Conservation (phyloP, 495 filamentous ascomycete genomes). For the Xylaria intraflava region DNA sequence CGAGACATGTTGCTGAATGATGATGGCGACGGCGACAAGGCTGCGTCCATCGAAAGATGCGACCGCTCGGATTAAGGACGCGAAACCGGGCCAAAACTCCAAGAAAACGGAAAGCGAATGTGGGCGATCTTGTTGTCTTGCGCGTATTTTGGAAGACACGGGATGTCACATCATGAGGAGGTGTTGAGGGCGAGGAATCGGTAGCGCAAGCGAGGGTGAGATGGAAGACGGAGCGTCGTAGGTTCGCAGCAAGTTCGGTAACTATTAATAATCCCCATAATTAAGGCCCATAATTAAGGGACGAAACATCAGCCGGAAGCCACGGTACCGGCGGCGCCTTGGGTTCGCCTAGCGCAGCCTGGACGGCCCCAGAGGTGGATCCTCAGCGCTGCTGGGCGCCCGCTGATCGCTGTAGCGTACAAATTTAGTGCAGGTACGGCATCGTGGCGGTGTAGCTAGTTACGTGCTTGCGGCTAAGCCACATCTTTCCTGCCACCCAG, state of each 20-base stretch:
- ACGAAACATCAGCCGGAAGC: no score
- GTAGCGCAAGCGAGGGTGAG: neutral
- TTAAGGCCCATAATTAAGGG: no score
- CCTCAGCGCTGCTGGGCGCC: no score
- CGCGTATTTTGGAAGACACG: neutral
- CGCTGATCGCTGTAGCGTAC: no score
- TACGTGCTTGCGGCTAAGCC: no score
- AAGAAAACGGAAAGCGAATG: neutral
- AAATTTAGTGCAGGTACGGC: no score
- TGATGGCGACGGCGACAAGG: constrained; percentile 19
- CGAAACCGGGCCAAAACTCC: neutral
- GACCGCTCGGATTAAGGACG: constrained; percentile 1
- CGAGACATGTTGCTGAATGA: constrained; percentile 32
- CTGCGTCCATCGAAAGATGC: constrained; percentile 19
- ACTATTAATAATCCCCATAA: no score
- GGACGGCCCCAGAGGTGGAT: no score
- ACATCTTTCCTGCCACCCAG: no score
- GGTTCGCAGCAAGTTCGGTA: neutral
- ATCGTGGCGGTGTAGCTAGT: no score
- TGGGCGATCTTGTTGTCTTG: neutral
- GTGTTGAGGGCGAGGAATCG: neutral
- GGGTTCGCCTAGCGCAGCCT: no score
- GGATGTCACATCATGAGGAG: constrained; percentile 4
- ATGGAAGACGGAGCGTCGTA: neutral
- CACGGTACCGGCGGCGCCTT: no score